Base-by-base conservation (phyloP, 2,329 filamentous ascomycete species). In the Intubia oerlemansii region DNA sequence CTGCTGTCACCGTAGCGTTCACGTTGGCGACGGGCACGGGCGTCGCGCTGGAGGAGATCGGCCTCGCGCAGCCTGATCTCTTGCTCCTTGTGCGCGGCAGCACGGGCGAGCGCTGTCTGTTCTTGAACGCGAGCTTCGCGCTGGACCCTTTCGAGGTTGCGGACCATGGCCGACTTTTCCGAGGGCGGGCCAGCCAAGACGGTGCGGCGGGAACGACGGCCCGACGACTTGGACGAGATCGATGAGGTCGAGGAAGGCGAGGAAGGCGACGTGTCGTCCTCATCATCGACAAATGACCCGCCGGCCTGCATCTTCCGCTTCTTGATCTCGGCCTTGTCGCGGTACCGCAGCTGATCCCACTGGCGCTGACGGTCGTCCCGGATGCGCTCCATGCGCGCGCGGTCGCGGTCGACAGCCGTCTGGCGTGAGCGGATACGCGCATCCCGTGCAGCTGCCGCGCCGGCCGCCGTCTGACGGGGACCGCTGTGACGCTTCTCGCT, bases 331-430 rank as follows among this genome's bases (percentile, higher is more conserved):
- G 23, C 21, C 28, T 34, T 33, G 29, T 37, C 35, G 29, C 22
- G 27, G 27, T 30, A 10, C 7, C 33, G 33, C 31, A 26, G 18
- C 5, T 10, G 18, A 10, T 36, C 34, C 34, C 34, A 36, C 10
- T 31, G 30, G 14, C 31, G 31, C 27, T 30, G 34, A 7, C 28
- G 26, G 16, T 23, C 21, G 4, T 27, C 31, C 15, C 27, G n/a
- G 2, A 17, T 27, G 13, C 18, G 21, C 11, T 17, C 10, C 9
- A 17, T 27, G 11, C 14, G 24, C 2, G 16, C 22, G 17, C 25
- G 28, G 27, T 32, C 34, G 20, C 9, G 27, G 22, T 34, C 30
- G 11, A 31, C 11, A 4, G 15, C 32, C 5, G 10, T 25, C 24
- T 27, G 28, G 14, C 28, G 30, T 5, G 19, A 24, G 5, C 20